These are phyloP conservation scores for Talaromyces trachyspermus DNA, from an alignment of 495 filamentous ascomycete species.

Conservation along the genomic window DNA sequence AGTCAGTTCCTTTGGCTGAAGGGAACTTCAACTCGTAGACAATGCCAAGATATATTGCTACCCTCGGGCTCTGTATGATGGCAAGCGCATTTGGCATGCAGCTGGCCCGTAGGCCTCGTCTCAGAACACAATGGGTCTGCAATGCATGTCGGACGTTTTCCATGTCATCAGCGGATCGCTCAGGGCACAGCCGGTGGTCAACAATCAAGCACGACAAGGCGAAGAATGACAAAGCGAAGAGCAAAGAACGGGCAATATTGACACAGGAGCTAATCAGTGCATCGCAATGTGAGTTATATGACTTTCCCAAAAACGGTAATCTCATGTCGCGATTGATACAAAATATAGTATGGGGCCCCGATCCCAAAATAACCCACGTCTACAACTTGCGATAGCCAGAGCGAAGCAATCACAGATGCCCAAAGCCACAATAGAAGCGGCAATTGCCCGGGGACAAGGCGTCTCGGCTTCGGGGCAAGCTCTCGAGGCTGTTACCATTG, in stretches of 20 bases:
- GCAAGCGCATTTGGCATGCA: conserved; percentile 2
- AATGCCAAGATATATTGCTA: neutral
- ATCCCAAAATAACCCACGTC: conserved; percentile 65
- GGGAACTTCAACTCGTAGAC: neutral
- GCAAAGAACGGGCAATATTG: conserved; percentile 42
- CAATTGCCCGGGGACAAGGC: conserved; percentile 83
- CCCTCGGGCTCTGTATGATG: neutral
- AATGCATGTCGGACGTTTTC: conserved; percentile 39
- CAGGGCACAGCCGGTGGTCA: conserved; percentile 88
- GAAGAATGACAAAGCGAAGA: conserved; percentile 57
- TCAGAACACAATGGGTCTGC: conserved; percentile 10
- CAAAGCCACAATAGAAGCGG: conserved; percentile 73
- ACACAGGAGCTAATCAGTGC: conserved; percentile 46
- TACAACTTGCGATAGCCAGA: conserved; percentile 60
- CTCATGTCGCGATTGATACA: too few species aligned
- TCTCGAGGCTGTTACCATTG: conserved; percentile 69
- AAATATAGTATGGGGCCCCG: conserved; percentile 55
- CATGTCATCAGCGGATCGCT: conserved; percentile 38
- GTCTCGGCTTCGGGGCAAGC: conserved; percentile 59
- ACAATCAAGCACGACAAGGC: conserved; percentile 94
- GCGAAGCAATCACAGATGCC: conserved; percentile 85
- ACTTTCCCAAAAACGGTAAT: too few species aligned
- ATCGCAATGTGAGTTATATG: conserved; percentile 48
- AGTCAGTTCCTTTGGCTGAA: too few species aligned
- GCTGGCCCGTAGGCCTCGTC: conserved; percentile 11